Percentiles rank a stretch among this genome's conserved stretches.
These are phyloP conservation scores for Hepatocystis sp. DNA, from an alignment of 169 alveolate species.

Conservation along the genomic window DNA sequence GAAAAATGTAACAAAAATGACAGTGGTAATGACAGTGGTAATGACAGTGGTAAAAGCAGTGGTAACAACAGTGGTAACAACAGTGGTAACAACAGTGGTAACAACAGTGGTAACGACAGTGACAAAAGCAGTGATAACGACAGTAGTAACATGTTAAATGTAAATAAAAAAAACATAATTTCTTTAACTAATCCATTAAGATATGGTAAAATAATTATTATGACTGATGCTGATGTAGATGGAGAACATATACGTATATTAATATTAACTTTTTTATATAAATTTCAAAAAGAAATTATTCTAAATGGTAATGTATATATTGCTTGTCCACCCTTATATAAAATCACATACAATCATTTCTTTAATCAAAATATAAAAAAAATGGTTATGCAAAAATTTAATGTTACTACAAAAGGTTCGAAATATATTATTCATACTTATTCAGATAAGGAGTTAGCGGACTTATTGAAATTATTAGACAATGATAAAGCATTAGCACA, in stretches of 20 bases:
- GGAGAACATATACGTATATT: slow-evolving; percentile 87
- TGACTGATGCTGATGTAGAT: slow-evolving; percentile 91
- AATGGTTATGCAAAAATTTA: slow-evolving; percentile 48
- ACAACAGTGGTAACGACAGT: neutral
- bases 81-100: neutral
- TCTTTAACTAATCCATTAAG: slow-evolving; percentile 60
- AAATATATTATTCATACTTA: slow-evolving; percentile 70
- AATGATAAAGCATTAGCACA: slow-evolving; percentile 15
- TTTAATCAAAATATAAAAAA: slow-evolving; percentile 37
- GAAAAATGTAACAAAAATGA: neutral
- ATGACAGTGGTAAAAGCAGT: neutral
- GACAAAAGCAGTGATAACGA: slow-evolving; percentile 10
- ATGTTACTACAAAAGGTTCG: slow-evolving; percentile 78
- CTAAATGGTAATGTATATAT: slow-evolving; percentile 83
- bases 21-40: slow-evolving; percentile 9
- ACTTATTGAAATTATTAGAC: slow-evolving; percentile 44
- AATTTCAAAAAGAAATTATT: slow-evolving; percentile 81
- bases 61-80: neutral
- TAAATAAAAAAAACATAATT: slow-evolving; percentile 32
- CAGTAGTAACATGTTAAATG: slow-evolving; percentile 5
- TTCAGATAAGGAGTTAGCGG: slow-evolving; percentile 51
- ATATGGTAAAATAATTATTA: slow-evolving; percentile 85
- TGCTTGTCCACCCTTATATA: slow-evolving; percentile 89
- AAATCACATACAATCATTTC: slow-evolving; percentile 78
- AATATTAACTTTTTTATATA: slow-evolving; percentile 83